Evolutionary conservation across 2,329 filamentous ascomycete species (phyloP), one percentile per base, ranked within the genome.

Genomic region (Colletotrichum lentis): DNA sequence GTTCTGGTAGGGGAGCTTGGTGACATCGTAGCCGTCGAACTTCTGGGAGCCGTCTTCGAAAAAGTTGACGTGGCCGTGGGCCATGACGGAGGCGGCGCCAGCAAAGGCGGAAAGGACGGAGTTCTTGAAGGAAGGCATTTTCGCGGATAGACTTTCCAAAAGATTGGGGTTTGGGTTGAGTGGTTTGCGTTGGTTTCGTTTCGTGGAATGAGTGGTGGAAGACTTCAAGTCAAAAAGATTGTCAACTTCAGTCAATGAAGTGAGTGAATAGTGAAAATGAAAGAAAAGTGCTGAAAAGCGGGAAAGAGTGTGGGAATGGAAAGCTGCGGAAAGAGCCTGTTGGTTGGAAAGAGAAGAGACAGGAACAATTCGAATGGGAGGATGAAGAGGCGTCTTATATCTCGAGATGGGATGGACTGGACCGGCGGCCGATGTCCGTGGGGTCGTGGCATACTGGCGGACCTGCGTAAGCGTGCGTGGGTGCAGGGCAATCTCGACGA

Each of bases 51-150:
- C 70, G 69, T 76, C 71, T 50, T 73, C 70, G 59, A 76, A 74
- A 44, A 73, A 69, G 37, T 66, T 70, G 58, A 78, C 77, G 68
- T 77, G 74, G 47, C 76, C 76, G 71, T 77, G 76, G 44, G 72
- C 76, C 37, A 71, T 71, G 64, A 72, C 76, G 18, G 74, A 71
- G 20, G 69, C 66, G 43, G 74, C 74, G 49, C 76, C 58, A 46
- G 67, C 62, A 12, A 72, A 50, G 63, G 70, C 69, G 68, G 72
- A 64, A 60, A 75, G 50, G 54, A 71, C 37, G 64, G 67, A 63
- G 56, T 62, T 62, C 61, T 67, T 71, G 71, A 63, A 67, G 44
- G 70, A 72, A 71, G 72, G 69, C 73, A 74, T 74, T 62, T 70
- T 72, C 46, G 39, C 56, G 20, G 54, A 47, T 58, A 18, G 27